Conservation (phyloP, 2,329 filamentous ascomycete species). For the Botrytis hyacinthi region DNA sequence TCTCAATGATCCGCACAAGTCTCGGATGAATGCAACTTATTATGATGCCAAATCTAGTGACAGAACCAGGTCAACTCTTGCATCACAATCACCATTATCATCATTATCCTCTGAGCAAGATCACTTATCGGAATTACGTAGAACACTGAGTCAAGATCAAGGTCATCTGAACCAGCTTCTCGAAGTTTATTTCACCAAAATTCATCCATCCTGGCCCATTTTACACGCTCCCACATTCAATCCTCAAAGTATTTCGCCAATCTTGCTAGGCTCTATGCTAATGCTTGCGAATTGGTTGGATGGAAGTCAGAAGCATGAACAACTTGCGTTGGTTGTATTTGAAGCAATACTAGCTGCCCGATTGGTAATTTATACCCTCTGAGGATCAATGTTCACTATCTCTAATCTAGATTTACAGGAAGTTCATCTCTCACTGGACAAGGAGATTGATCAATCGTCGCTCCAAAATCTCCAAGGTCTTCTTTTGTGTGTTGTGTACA, state of each 20-base stretch:
- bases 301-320: neutral
- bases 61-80: neutral
- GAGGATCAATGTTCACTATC: neutral
- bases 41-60: slow-evolving; percentile 2
- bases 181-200: neutral
- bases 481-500: slow-evolving; percentile 12
- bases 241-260: neutral
- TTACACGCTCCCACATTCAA: slow-evolving; percentile 13
- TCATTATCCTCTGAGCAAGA: slow-evolving; percentile 3
- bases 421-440: neutral
- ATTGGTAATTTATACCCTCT: neutral
- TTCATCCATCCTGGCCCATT: slow-evolving; percentile 13
- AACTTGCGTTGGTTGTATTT: slow-evolving; percentile 9
- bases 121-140: neutral
- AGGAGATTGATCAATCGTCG: slow-evolving; percentile 4
- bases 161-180: neutral
- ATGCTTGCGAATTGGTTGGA: slow-evolving; percentile 8
- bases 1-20: neutral
- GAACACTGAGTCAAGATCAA: neutral
- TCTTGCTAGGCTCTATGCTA: slow-evolving; percentile 12
- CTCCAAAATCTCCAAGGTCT: slow-evolving; percentile 13
- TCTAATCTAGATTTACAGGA: neutral
- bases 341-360: slow-evolving; percentile 9
- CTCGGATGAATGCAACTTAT: neutral
- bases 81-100: slow-evolving; percentile 13